These are phyloP conservation scores for Neonectria coccinea DNA, from an alignment of 2,329 filamentous ascomycete species.

Conservation along the genomic window DNA sequence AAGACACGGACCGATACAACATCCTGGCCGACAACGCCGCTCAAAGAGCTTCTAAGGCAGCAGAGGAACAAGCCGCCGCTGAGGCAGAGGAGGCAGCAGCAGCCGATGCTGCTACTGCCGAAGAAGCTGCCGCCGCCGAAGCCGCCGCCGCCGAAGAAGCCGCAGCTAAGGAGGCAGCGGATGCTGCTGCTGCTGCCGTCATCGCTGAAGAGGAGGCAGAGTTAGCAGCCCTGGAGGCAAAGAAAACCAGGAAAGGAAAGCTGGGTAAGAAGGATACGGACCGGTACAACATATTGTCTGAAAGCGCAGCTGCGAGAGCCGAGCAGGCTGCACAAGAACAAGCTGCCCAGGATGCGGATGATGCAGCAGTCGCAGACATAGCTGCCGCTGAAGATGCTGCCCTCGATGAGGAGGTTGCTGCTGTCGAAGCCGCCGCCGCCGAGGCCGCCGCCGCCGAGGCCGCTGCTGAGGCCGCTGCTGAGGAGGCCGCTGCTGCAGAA, in stretches of 20 bases:
- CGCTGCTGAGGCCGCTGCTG: constrained; percentile 14
- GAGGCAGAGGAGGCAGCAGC: constrained; percentile 26
- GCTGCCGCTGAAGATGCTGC: constrained; percentile 37
- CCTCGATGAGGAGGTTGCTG: constrained; percentile 21
- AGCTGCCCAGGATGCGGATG: constrained; percentile 33
- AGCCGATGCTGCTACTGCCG: constrained; percentile 47
- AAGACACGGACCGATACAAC: constrained; percentile 59
- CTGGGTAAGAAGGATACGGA: constrained; percentile 60
- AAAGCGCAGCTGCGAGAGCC: constrained; percentile 50
- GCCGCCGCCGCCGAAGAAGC: constrained; percentile 31
- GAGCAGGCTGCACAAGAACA: constrained; percentile 49
- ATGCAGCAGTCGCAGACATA: constrained; percentile 33
- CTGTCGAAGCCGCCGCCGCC: constrained; percentile 4
- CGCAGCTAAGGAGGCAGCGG: constrained; percentile 19
- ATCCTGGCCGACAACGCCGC: constrained; percentile 50
- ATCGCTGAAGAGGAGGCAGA: constrained; percentile 50
- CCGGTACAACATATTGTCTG: constrained; percentile 54
- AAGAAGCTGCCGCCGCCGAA: constrained; percentile 31
- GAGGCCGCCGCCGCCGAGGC: constrained; percentile 27
- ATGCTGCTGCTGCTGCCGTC: constrained; percentile 29
- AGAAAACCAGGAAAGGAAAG: constrained; percentile 63
- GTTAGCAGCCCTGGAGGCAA: constrained; percentile 57
- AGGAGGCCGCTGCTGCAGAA: constrained; percentile 44
- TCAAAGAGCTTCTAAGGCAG: constrained; percentile 56
- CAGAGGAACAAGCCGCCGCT: constrained; percentile 44